A percentile compares a stretch with the other conserved stretches of the same genome.
These are phyloP conservation scores for Centaurea solstitialis DNA, from an alignment of 129 eudicot genomes.

Conservation along the genomic window DNA sequence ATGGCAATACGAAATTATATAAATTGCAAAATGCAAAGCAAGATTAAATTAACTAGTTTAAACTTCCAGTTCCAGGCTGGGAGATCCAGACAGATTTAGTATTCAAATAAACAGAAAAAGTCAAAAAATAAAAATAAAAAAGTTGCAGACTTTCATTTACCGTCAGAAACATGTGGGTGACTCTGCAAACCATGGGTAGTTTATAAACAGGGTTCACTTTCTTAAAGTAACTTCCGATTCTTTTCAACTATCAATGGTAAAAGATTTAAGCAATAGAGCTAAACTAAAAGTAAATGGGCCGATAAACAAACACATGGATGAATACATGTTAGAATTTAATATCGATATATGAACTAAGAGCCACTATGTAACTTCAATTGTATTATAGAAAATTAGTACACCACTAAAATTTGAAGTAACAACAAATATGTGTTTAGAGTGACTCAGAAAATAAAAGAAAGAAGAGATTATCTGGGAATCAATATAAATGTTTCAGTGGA, in stretches of 20 bases:
- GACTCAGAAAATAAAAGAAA: not conserved
- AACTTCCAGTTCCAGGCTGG: not conserved
- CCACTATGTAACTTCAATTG: not conserved
- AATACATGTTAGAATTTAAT: not conserved
- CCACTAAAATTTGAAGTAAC: not conserved
- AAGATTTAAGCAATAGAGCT: not conserved
- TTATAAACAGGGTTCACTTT: slow-evolving; percentile 6
- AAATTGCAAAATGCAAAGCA: not conserved
- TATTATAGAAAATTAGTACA: not conserved
- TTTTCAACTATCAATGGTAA: not conserved
- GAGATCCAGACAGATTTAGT: slow-evolving; percentile 1
- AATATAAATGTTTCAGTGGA: not conserved
- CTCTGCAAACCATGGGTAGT: not conserved
- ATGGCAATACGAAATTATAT: not conserved
- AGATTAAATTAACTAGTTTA: not conserved
- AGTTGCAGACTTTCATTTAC: not conserved
- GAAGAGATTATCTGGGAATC: not conserved
- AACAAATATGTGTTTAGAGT: not conserved
- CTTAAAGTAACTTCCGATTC: not conserved
- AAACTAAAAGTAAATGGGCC: slow-evolving; percentile 2
- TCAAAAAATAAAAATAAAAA: not conserved
- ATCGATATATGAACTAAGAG: not conserved
- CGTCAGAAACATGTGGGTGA: not conserved
- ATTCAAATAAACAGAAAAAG: not conserved
- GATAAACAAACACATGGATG: not conserved